These are phyloP conservation scores for Lotmaria passim DNA, from an alignment of 208 protist species.

Conservation along the genomic window DNA sequence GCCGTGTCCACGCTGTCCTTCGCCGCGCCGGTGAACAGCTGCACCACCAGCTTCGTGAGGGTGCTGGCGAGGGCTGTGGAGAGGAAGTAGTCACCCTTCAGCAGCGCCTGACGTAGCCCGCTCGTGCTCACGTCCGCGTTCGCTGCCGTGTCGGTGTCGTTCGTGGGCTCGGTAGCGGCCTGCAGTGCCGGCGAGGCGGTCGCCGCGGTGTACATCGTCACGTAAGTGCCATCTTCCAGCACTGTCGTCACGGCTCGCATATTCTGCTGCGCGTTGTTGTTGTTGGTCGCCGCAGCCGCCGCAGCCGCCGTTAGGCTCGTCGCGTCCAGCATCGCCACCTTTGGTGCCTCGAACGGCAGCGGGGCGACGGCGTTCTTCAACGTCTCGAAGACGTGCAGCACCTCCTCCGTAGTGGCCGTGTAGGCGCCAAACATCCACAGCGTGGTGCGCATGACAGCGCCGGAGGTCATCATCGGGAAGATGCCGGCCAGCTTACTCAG, in stretches of 20 bases:
- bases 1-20: constrained; percentile 31
- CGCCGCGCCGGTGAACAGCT: constrained; percentile 36
- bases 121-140: constrained; percentile 21
- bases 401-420: constrained; percentile 58
- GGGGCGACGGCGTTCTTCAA: constrained; percentile 56
- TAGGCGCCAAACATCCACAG: constrained; percentile 97
- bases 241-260: constrained; percentile 77
- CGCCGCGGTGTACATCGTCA: constrained; percentile 75
- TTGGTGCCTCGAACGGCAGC: constrained; percentile 58
- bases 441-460: constrained; percentile 74
- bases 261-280: constrained; percentile 14
- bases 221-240: constrained; percentile 95
- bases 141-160: constrained; percentile 6
- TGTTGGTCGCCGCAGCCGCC: background rate
- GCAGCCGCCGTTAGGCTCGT: constrained; percentile 22
- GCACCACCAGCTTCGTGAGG: constrained; percentile 95
- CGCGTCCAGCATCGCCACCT: constrained; percentile 7
- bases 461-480: constrained; percentile 68
- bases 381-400: constrained; percentile 48
- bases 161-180: constrained; percentile 2
- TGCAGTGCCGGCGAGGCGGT: constrained; percentile 21
- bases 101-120: constrained; percentile 65
- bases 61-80: constrained; percentile 87
- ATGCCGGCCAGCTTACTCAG: constrained; percentile 61
- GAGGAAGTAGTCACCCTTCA: constrained; percentile 95